Percentiles rank a stretch among this genome's conserved stretches.
These are phyloP conservation scores for Lolium rigidum DNA, from an alignment of 176 grass and related monocot genomes.

Conservation along the genomic window DNA sequence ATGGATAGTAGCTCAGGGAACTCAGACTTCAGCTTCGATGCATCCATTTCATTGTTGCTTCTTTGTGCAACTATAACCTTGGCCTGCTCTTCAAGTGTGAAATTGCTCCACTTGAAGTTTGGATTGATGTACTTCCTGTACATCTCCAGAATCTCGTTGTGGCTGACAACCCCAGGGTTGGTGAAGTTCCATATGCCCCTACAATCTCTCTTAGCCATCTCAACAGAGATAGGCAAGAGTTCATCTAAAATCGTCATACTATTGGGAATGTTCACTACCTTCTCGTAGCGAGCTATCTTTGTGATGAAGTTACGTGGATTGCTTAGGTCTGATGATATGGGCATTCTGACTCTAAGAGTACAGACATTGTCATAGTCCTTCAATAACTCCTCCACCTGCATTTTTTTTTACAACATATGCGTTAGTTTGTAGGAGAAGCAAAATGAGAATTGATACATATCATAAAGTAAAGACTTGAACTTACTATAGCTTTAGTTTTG, in stretches of 20 bases:
- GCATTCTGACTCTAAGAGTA: constrained; percentile 71
- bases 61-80: constrained; percentile 80
- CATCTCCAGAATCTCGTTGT: constrained; percentile 78
- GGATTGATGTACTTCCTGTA: constrained; percentile 62
- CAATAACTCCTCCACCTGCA: constrained; percentile 78
- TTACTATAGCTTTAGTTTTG: constrained; percentile 81
- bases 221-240: constrained; percentile 64
- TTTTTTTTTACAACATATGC: neutral
- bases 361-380: constrained; percentile 74
- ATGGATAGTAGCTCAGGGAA: constrained; percentile 73
- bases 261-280: constrained; percentile 76
- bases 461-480: no score
- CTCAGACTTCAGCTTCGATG: constrained; percentile 69
- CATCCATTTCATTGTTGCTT: constrained; percentile 89
- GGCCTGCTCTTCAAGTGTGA: constrained; percentile 82
- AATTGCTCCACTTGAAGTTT: constrained; percentile 63
- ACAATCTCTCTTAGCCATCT: constrained; percentile 70
- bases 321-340: constrained; percentile 66
- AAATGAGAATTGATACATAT: no score
- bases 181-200: constrained; percentile 72
- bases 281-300: constrained; percentile 65
- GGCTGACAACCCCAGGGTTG: constrained; percentile 64
- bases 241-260: constrained; percentile 74
- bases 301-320: constrained; percentile 76
- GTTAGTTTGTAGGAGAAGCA: no score